Base-by-base conservation (phyloP, 139 green algal species). In the Picochlorum sp. region DNA sequence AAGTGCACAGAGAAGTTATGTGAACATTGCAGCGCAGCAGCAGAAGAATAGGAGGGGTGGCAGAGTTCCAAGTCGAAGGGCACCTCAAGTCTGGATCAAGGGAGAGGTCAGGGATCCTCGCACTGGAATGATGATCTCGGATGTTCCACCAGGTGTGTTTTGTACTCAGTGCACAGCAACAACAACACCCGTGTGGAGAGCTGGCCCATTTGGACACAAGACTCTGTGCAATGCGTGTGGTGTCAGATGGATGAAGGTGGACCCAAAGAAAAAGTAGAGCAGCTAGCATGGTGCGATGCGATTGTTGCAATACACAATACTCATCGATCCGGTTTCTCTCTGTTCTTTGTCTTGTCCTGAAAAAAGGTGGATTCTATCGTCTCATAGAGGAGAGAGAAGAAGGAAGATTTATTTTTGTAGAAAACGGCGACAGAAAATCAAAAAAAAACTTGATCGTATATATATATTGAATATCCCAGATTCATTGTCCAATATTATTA, bases 181-280 rank as follows among this genome's bases (percentile, higher is more conserved):
- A 4, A 73, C 49, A 60, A 77, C 71, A 13, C 71, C 81, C 18
- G 85, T 92, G 74, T 93, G 86, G 86, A 70, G 86, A 5, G 77
- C 71, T 41, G 86, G 85, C 13, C 85, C 86, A 28, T 59, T 85
- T 38, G 86, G 86, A 3, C 85, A 82, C 0, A 81, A 82, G 56
- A 91, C 86, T 24, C 78, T 94, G 16, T 94, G 86, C 77, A 94
- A 94, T 65, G 85, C 84, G 0, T 94, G 86, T 66, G 86, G 86
- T 13, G 82, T 91, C 51, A 71, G 85, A 21, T 77, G 60, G 45
- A 77, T 77, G 71, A 77, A 77, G 59, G 50, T 62, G 9, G 47
- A 26, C n/a, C 47, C 47, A 20, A 54, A 54, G 47, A 54, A 21
- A 21, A 54, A 54, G 47, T 54, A 54, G n/a, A 21, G n/a, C n/a